These are phyloP conservation scores for Penicillium capsulatum DNA, from an alignment of 2,329 filamentous ascomycete genomes.

Conservation along the genomic window DNA sequence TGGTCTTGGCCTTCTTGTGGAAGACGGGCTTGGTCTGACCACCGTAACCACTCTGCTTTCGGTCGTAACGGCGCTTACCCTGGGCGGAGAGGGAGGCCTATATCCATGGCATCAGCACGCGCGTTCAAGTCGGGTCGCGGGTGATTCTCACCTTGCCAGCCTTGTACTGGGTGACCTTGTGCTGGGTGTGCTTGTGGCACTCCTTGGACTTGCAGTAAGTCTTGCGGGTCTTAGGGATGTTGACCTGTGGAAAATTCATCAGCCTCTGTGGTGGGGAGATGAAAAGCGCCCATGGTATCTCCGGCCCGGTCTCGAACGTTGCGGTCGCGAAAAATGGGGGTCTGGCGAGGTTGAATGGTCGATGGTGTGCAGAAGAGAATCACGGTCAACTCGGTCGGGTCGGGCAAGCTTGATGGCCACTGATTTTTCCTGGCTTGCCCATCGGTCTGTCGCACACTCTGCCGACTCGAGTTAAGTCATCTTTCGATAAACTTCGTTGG, in stretches of 20 bases:
- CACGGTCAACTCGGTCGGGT: too few relatives aligned
- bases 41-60: slow-evolving; percentile 99
- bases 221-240: slow-evolving; percentile 96
- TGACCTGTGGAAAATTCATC: slow-evolving; percentile 61
- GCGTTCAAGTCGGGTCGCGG: slow-evolving; percentile 16
- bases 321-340: slow-evolving; percentile 1
- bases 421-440: too few relatives aligned
- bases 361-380: background rate
- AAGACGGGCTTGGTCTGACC: slow-evolving; percentile 99
- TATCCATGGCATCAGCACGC: slow-evolving; percentile 22
- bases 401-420: too few relatives aligned
- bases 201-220: slow-evolving; percentile 97
- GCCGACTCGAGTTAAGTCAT: too few relatives aligned
- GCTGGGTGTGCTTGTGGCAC: slow-evolving; percentile 87
- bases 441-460: too few relatives aligned
- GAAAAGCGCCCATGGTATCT: slow-evolving; percentile 2
- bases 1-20: slow-evolving; percentile 99
- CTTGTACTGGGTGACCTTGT: slow-evolving; percentile 97
- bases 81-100: slow-evolving; percentile 90
- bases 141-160: slow-evolving; percentile 69
- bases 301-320: slow-evolving; percentile 10
- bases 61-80: slow-evolving; percentile 99
- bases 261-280: slow-evolving; percentile 19
- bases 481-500: too few relatives aligned
- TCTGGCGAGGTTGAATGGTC: background rate